Evolutionary conservation across 1,284 basidiomycete species (phyloP).

Genomic region (Ganoderma resinaceum): DNA sequence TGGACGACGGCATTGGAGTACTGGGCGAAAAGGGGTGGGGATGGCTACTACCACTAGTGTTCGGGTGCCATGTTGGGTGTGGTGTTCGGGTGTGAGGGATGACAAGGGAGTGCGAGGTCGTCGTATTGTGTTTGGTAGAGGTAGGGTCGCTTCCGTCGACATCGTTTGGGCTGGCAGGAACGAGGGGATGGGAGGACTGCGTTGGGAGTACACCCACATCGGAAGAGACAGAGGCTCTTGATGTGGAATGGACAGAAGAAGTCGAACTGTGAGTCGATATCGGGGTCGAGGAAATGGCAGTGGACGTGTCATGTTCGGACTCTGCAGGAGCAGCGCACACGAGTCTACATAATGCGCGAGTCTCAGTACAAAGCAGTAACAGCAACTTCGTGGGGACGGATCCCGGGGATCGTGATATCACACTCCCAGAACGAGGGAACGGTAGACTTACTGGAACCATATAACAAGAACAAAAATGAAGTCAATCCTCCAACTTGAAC

Average conservation of each 20-base stretch:
- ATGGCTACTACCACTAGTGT: conserved; percentile 5
- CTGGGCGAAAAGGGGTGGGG: conserved; percentile 12
- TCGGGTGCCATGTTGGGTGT: conserved; percentile 10
- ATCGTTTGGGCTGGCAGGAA: not conserved
- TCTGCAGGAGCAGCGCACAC: conserved; percentile 23
- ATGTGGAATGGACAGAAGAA: not conserved
- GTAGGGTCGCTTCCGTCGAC: not conserved
- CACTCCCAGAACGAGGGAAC: not conserved
- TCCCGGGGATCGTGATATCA: not conserved
- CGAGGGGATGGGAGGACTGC: not conserved
- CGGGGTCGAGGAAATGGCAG: not conserved
- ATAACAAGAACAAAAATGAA: conserved; percentile 18
- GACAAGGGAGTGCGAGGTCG: conserved; percentile 17
- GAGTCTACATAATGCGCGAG: conserved; percentile 10
- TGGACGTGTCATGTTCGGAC: conserved; percentile 2
- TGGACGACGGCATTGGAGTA: conserved; percentile 20
- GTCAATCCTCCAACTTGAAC: conserved; percentile 19
- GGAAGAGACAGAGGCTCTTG: not conserved
- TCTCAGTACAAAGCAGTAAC: not conserved
- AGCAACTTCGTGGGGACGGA: not conserved
- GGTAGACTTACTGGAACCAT: conserved; percentile 21
- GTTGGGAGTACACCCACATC: not conserved
- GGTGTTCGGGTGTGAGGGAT: conserved; percentile 16
- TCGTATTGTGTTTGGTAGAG: conserved; percentile 2
- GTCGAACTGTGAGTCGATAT: not conserved